A percentile compares a stretch with the other conserved stretches of the same genome.
These are phyloP conservation scores for Gracilariopsis chorda DNA, from an alignment of 23 red algal genomes.

Conservation along the genomic window DNA sequence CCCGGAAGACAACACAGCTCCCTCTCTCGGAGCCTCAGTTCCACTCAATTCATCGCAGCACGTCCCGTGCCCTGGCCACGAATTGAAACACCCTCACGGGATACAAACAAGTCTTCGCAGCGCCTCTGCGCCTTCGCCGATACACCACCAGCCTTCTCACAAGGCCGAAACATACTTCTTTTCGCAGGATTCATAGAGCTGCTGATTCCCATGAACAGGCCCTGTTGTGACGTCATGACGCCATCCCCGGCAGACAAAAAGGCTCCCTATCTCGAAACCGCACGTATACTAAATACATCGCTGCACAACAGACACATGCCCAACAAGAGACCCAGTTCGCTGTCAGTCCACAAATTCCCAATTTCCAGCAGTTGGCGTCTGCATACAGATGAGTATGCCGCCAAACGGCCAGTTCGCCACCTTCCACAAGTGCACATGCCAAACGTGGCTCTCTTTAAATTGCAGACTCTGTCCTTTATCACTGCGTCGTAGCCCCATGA, in stretches of 20 bases:
- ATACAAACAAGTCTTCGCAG: background rate
- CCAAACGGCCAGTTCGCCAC: no score
- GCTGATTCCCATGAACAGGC: background rate
- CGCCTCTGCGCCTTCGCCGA: background rate
- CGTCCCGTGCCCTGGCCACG: constrained; percentile 14
- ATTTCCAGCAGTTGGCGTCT: no score
- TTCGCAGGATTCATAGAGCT: background rate
- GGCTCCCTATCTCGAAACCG: background rate
- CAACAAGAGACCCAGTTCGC: no score
- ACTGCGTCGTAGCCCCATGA: no score
- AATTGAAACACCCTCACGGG: constrained; percentile 20
- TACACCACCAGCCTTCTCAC: constrained; percentile 9
- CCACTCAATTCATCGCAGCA: constrained; percentile 33
- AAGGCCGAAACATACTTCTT: constrained; percentile 16
- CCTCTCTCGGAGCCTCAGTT: constrained; percentile 38
- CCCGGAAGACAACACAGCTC: no score
- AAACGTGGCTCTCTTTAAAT: no score
- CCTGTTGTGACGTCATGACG: background rate
- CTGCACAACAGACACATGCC: no score
- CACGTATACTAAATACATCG: background rate
- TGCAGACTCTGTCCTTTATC: no score
- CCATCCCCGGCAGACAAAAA: background rate
- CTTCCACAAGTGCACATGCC: no score
- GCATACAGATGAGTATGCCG: no score
- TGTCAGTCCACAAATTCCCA: no score